Evolutionary conservation across 495 filamentous ascomycete species (phyloP).

Genomic region (Penicillium waksmanii): DNA sequence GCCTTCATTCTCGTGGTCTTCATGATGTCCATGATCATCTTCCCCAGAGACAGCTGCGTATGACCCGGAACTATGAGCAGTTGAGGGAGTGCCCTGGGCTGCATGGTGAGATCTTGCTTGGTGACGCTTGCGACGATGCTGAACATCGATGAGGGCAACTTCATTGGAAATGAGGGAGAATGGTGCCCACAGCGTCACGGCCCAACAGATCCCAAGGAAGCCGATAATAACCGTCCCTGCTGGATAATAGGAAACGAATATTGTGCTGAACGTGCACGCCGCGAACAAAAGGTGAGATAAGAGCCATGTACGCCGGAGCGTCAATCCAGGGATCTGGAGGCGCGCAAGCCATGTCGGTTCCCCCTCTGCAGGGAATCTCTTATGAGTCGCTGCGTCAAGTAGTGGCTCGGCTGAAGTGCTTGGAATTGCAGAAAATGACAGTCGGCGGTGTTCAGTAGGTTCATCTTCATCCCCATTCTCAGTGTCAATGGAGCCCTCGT

Average conservation of each 20-base stretch:
- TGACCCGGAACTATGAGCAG: slow-evolving; percentile 6
- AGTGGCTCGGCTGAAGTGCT: slow-evolving; percentile 36
- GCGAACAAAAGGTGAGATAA: slow-evolving; percentile 80
- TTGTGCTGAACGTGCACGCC: slow-evolving; percentile 75
- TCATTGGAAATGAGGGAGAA: slow-evolving; percentile 91
- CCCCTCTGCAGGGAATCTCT: slow-evolving; percentile 11
- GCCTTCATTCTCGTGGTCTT: background rate
- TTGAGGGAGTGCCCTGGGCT: slow-evolving; percentile 3
- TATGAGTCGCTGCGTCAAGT: slow-evolving; percentile 18
- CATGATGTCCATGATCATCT: slow-evolving; percentile 9
- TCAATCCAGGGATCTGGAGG: slow-evolving; percentile 76
- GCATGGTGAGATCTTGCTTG: slow-evolving; percentile 26
- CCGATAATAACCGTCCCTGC: slow-evolving; percentile 75
- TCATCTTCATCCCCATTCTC: slow-evolving; percentile 25
- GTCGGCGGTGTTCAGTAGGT: slow-evolving; percentile 21
- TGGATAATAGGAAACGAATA: slow-evolving; percentile 68
- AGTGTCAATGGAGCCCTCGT: background rate
- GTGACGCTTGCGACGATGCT: slow-evolving; percentile 58
- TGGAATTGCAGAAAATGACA: slow-evolving; percentile 37
- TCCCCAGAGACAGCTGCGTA: slow-evolving; percentile 17
- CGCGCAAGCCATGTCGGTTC: slow-evolving; percentile 48
- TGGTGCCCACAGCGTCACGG: slow-evolving; percentile 86
- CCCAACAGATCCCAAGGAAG: slow-evolving; percentile 84
- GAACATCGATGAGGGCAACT: slow-evolving; percentile 75
- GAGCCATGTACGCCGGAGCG: slow-evolving; percentile 84